Conservation (phyloP, 495 filamentous ascomycete genomes). For the Penicillium canariense region DNA sequence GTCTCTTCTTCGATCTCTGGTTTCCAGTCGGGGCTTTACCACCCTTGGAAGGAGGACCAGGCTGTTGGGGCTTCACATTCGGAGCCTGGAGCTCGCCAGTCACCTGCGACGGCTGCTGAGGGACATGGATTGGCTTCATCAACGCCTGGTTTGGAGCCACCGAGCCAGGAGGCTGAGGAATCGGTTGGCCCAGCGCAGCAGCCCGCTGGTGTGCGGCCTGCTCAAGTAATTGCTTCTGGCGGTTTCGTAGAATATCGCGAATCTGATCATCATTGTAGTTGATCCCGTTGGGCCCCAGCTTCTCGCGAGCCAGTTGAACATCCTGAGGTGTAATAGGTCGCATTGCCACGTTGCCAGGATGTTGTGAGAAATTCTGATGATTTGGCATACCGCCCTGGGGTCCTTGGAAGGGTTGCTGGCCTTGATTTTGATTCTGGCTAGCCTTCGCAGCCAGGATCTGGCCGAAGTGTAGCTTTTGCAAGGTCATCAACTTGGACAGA, state of each 20-base stretch:
- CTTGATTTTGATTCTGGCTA: conserved; percentile 27
- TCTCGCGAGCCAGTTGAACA: conserved; percentile 42
- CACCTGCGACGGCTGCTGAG: conserved; percentile 17
- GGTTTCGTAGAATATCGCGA: conserved; percentile 37
- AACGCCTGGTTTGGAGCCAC: conserved; percentile 24
- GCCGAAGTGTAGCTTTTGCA: conserved; percentile 57
- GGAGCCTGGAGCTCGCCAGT: conserved; percentile 14
- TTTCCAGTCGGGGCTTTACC: conserved; percentile 31
- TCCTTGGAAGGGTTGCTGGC: conserved; percentile 26
- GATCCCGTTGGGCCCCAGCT: conserved; percentile 38
- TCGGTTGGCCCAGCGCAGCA: conserved; percentile 35
- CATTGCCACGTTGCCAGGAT: conserved; percentile 29
- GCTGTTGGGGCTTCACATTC: conserved; percentile 23
- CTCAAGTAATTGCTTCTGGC: conserved; percentile 32
- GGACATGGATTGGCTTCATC: conserved; percentile 24
- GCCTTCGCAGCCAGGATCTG: conserved; percentile 29
- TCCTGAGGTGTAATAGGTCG: conserved; percentile 45
- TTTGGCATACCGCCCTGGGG: conserved; percentile 37
- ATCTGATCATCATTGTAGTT: conserved; percentile 55
- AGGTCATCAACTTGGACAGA: conserved; percentile 42
- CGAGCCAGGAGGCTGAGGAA: conserved; percentile 35
- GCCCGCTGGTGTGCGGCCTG: conserved; percentile 32
- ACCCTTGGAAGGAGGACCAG: conserved; percentile 24
- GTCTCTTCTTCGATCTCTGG: conserved; percentile 53
- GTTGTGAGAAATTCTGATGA: conserved; percentile 32